A percentile compares a stretch with the other conserved stretches of the same genome.
Evolutionary conservation across 306 rosid genomes (phyloP).

Genomic region (Ormosia emarginata): DNA sequence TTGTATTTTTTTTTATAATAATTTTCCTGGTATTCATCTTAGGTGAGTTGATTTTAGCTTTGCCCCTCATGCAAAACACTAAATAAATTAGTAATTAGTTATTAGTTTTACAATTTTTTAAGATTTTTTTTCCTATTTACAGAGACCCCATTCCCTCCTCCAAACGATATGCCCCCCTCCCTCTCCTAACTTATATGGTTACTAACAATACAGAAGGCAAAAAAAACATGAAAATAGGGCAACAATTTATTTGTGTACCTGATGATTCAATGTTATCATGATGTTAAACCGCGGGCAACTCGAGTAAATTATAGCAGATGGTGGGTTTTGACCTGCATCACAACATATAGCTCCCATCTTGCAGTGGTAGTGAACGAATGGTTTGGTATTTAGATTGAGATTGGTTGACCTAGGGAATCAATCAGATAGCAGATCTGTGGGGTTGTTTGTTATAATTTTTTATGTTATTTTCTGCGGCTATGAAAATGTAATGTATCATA

Average conservation of each 20-base stretch:
- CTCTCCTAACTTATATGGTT: background rate
- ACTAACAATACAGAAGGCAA: background rate
- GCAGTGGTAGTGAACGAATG: no score
- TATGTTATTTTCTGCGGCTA: no score
- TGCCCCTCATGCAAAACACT: background rate
- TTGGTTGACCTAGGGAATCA: no score
- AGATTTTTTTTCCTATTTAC: background rate
- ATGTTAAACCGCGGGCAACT: no score
- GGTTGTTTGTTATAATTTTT: no score
- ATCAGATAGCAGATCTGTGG: no score
- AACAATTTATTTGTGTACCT: background rate
- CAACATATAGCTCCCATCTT: no score
- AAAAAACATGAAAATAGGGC: background rate
- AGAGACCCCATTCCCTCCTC: conserved; percentile 10
- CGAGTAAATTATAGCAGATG: no score
- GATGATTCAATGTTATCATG: no score
- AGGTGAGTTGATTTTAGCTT: conserved; percentile 26
- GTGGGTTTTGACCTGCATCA: no score
- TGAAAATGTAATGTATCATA: no score
- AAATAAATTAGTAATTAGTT: background rate
- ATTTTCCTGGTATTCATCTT: conserved; percentile 15
- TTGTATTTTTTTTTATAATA: conserved; percentile 7
- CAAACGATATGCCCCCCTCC: background rate
- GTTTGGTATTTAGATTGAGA: no score
- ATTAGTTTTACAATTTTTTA: background rate